Conservation (phyloP, 2,329 filamentous ascomycete species). For the Leptodontidium sp. region DNA sequence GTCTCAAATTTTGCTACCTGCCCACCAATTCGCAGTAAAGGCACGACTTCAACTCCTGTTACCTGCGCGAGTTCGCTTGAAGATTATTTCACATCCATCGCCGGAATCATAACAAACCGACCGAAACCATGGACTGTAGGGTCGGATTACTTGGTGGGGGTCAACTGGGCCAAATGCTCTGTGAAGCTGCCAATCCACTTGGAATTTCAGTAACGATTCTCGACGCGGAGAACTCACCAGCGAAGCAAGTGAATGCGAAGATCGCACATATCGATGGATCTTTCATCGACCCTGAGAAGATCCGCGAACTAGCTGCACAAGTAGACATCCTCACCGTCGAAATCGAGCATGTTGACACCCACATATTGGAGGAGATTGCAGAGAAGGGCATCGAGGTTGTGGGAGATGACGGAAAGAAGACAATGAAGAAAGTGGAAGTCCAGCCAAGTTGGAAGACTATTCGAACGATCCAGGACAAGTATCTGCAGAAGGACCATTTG, state of each 20-base stretch:
- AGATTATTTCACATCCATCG: background rate
- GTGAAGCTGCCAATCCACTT: constrained; percentile 81
- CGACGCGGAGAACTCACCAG: constrained; percentile 77
- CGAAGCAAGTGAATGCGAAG: constrained; percentile 85
- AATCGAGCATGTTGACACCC: constrained; percentile 94
- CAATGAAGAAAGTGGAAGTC: constrained; percentile 62
- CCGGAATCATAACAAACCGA: too few relatives aligned
- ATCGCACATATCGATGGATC: constrained; percentile 79
- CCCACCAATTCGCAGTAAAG: too few relatives aligned
- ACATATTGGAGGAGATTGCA: constrained; percentile 84
- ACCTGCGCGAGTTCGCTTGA: background rate
- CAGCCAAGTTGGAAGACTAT: constrained; percentile 89
- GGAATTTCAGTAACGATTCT: constrained; percentile 86
- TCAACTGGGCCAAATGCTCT: constrained; percentile 92
- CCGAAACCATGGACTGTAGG: constrained; percentile 40
- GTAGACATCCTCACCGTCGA: constrained; percentile 90
- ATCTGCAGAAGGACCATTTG: constrained; percentile 84
- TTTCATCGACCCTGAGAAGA: constrained; percentile 83
- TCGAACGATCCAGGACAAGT: constrained; percentile 93
- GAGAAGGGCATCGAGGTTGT: constrained; percentile 66
- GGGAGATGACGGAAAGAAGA: constrained; percentile 49
- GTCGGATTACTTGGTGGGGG: constrained; percentile 66
- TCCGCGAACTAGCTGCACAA: constrained; percentile 77
- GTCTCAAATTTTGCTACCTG: background rate
- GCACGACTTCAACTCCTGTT: background rate